Evolutionary conservation across 345 rosid species (phyloP), one percentile per base, ranked within the genome.

Genomic region (Gossypium sturtianum): DNA sequence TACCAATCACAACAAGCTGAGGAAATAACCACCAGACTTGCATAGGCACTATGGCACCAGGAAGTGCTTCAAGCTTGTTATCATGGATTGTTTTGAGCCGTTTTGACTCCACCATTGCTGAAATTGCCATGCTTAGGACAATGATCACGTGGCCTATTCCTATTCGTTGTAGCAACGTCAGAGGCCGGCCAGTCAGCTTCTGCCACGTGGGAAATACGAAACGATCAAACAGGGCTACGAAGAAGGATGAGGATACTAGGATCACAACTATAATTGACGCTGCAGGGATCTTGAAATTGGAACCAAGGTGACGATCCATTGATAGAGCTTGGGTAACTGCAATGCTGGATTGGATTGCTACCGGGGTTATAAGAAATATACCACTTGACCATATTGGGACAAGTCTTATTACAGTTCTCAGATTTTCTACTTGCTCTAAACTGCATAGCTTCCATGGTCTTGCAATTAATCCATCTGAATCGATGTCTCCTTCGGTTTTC

Each of bases 341-440:
- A 66, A 83, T 47, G 77, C 82, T 83, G 22, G 20, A 27, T 59
- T 72, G 84, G 19, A 82, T 52, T 20, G 79, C 80, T 54, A 85
- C 72, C 7, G 89, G 82, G 3, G 61, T 80, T 66, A 59, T 48
- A 10, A 87, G n/a, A 47, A 84, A 70, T 48, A 87, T 66, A n/a
- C 71, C 34, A 2, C 61, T 44, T 48, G 86, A 76, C 84, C 85
- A 86, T 23, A 83, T 52, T 29, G 88, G 89, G 41, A 77, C 70
- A 22, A 84, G 79, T 56, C 59, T 83, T 22, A 84, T 59, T 4
- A 88, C 52, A 11, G 75, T 48, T 70, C 84, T 88, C 38, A 86
- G 79, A 76, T 86, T 83, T 71, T 86, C 91, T 25, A 84, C 91
- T 72, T 88, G 85, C 61, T 84, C 81, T 47, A 84, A 77, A 2